These are phyloP conservation scores for Neurospora sublineolata DNA, from an alignment of 495 filamentous ascomycete species.

Conservation along the genomic window DNA sequence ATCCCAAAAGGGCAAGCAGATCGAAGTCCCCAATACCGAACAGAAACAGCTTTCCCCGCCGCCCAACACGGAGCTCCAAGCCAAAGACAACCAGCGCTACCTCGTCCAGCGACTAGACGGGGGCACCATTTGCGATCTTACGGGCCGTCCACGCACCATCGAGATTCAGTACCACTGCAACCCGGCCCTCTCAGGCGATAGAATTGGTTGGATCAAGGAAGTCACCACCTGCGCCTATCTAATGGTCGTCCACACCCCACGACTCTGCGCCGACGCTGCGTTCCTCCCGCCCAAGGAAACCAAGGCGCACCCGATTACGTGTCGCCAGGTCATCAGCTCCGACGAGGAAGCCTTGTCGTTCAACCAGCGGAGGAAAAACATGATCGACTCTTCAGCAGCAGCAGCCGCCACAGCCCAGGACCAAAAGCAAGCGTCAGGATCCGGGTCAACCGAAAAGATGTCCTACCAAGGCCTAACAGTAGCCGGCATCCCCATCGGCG, in stretches of 20 bases:
- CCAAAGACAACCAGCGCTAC: slow-evolving; percentile 76
- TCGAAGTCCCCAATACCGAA: slow-evolving; percentile 9
- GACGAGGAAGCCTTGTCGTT: slow-evolving; percentile 45
- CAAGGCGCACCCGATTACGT: slow-evolving; percentile 66
- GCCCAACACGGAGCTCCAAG: slow-evolving; percentile 56
- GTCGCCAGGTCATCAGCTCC: slow-evolving; percentile 52
- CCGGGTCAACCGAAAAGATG: slow-evolving; percentile 3
- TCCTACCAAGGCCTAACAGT: slow-evolving; percentile 10
- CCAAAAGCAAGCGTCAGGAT: slow-evolving; percentile 27
- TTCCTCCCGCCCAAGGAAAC: slow-evolving; percentile 80
- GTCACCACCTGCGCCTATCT: slow-evolving; percentile 86
- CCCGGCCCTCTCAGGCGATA: slow-evolving; percentile 59
- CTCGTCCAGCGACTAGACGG: slow-evolving; percentile 77
- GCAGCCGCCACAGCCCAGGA: slow-evolving; percentile 24
- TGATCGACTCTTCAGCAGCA: background rate
- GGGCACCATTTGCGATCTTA: slow-evolving; percentile 88
- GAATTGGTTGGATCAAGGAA: slow-evolving; percentile 93
- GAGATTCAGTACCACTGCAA: slow-evolving; percentile 93
- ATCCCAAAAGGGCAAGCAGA: slow-evolving; percentile 22
- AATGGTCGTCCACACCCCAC: slow-evolving; percentile 88
- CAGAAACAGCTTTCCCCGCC: slow-evolving; percentile 25
- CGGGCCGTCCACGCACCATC: slow-evolving; percentile 69
- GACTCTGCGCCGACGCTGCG: slow-evolving; percentile 84
- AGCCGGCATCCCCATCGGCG: slow-evolving; percentile 30
- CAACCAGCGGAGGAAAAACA: slow-evolving; percentile 34